Evolutionary conservation across 106 monocot species (phyloP).

Genomic region (Alisma plantagoaquatica): DNA sequence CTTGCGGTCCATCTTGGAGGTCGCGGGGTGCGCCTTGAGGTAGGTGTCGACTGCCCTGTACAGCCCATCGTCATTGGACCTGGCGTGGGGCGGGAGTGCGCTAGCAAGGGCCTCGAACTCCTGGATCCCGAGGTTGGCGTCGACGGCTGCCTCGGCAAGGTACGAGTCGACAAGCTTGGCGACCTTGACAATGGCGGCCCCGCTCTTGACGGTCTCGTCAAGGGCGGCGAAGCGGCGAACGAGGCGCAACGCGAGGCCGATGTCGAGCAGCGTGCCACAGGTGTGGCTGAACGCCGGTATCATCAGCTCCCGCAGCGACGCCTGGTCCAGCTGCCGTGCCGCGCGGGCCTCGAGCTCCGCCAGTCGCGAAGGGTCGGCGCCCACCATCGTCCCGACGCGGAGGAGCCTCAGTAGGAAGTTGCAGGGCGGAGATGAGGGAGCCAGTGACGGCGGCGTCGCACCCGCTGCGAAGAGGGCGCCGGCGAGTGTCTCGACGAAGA

Average conservation of each 20-base stretch:
- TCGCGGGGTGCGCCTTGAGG: slow-evolving; percentile 72
- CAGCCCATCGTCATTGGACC: slow-evolving; percentile 63
- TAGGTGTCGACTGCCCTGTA: slow-evolving; percentile 82
- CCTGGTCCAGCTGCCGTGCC: slow-evolving; percentile 55
- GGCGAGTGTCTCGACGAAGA: slow-evolving; percentile 51
- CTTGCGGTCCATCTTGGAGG: slow-evolving; percentile 54
- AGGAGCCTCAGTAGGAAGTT: slow-evolving; percentile 60
- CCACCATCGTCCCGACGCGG: slow-evolving; percentile 59
- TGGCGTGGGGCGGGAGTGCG: slow-evolving; percentile 52
- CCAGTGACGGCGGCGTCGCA: slow-evolving; percentile 50
- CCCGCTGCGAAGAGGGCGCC: too few species aligned
- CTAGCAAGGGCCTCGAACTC: slow-evolving; percentile 65
- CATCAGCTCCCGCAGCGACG: slow-evolving; percentile 56
- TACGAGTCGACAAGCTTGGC: slow-evolving; percentile 65
- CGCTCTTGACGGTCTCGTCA: slow-evolving; percentile 28
- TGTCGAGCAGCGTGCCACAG: slow-evolving; percentile 59
- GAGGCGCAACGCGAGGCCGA: slow-evolving; percentile 44
- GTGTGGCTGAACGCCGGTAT: slow-evolving; percentile 85
- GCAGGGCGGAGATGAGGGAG: slow-evolving; percentile 39
- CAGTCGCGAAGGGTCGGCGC: slow-evolving; percentile 24
- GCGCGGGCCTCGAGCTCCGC: slow-evolving; percentile 53
- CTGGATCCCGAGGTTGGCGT: slow-evolving; percentile 32
- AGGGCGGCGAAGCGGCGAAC: slow-evolving; percentile 26
- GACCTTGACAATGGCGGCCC: slow-evolving; percentile 46
- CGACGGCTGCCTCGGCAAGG: slow-evolving; percentile 66